These are phyloP conservation scores for Fusarium miscanthi DNA, from an alignment of 2,329 filamentous ascomycete genomes.

Conservation along the genomic window DNA sequence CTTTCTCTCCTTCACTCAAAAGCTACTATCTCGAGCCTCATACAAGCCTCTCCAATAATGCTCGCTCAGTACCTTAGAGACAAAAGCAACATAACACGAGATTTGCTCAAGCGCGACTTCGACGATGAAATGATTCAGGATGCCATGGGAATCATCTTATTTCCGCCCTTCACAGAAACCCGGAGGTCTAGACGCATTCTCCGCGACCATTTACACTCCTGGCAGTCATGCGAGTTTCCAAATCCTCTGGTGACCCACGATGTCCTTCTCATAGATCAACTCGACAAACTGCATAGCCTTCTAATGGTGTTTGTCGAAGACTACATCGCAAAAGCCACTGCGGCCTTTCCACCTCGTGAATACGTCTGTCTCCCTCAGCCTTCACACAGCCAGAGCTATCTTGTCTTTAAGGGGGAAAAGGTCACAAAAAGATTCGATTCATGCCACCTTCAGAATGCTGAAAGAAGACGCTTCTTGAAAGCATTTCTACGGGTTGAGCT, in stretches of 20 bases:
- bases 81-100: neutral
- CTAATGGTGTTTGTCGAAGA: conserved; percentile 26
- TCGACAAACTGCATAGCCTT: conserved; percentile 9
- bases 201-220: neutral
- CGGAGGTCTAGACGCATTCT: rapidly evolving
- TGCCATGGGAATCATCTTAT: conserved; percentile 12
- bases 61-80: neutral
- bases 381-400: neutral
- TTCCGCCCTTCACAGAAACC: neutral
- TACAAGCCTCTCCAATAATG: conserved; percentile 20
- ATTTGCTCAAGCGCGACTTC: neutral
- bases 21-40: neutral
- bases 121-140: conserved; percentile 25
- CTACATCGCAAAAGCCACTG: conserved; percentile 32
- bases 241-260: conserved; percentile 1
- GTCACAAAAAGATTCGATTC: conserved; percentile 16
- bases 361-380: conserved; percentile 25
- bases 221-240: neutral
- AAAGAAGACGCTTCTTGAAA: conserved; percentile 15
- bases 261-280: neutral
- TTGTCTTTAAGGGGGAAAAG: conserved; percentile 8
- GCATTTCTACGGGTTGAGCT: conserved; percentile 9
- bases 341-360: conserved; percentile 20
- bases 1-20: conserved; percentile 2
- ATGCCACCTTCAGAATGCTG: neutral